These are phyloP conservation scores for Heterobasidion annosum DNA, from an alignment of 1,284 basidiomycete genomes.

Conservation along the genomic window DNA sequence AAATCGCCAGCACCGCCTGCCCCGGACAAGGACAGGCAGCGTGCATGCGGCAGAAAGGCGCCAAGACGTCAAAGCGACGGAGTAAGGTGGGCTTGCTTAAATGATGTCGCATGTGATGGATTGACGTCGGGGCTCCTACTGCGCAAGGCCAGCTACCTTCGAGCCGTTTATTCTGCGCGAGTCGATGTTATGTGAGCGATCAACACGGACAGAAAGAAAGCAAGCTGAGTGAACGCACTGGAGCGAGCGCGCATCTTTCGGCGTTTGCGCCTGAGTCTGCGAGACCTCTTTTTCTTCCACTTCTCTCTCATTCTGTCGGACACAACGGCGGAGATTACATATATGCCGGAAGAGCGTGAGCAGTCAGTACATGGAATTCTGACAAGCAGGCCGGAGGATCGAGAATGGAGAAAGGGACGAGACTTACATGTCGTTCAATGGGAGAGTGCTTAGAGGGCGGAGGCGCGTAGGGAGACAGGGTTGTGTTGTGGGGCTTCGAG, in stretches of 20 bases:
- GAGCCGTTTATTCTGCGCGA: conserved; percentile 11
- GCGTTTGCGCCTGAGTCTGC: conserved; percentile 81
- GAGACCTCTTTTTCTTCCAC: conserved; percentile 88
- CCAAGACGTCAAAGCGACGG: conserved; percentile 3
- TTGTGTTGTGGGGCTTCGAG: conserved; percentile 15
- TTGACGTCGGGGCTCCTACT: not conserved
- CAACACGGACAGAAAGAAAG: too few relatives aligned
- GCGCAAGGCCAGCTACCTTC: conserved; percentile 3
- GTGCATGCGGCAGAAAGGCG: not conserved
- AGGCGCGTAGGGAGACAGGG: not conserved
- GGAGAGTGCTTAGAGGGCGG: conserved; percentile 18
- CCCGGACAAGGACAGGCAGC: not conserved
- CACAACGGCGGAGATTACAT: not conserved
- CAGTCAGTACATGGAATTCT: too few relatives aligned
- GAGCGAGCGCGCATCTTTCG: conserved; percentile 89
- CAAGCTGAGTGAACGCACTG: conserved; percentile 44
- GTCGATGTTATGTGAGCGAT: not conserved
- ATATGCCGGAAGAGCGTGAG: not conserved
- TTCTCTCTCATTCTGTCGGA: conserved; percentile 70
- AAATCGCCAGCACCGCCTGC: not conserved
- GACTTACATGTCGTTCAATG: conserved; percentile 21
- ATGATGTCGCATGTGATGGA: not conserved
- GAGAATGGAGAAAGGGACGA: not conserved
- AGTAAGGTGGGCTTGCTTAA: not conserved
- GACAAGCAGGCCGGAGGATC: too few relatives aligned